Evolutionary conservation across 495 filamentous ascomycete species (phyloP), one percentile per base, ranked within the genome.

Genomic region (Penicillium argentinense): DNA sequence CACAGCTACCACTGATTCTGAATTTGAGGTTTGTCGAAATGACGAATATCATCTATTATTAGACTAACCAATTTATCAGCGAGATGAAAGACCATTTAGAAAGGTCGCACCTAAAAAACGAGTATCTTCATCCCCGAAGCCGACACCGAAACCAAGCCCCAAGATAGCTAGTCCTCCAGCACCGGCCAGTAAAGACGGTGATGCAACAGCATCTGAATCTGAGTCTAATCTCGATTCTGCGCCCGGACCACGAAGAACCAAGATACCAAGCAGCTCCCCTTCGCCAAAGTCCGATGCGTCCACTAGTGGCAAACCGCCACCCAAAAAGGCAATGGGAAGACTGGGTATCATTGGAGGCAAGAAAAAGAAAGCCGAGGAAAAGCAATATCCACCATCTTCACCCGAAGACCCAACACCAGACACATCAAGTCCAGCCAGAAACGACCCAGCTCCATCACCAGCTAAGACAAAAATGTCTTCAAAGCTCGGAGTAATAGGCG

Each of bases 11-110:
- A 63, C 62, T 4, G 56, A 51, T 24, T 63, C 63, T 34, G 69
- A 69, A 54, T 73, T 73, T 33, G 60, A 72, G 62, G 69, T 72
- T 62, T 23, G 60, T 40, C 3, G 11, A 14, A 25, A 23, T 12
- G 30, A 14, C 12, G 4, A 16, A 37, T 21, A 25, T 37, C 38
- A 1, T 25, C 3, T 21, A 29, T 45, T 22, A 24, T 19, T 6
- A 40, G 44, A 11, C 50, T 53, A 39, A 49, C 44, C 17, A 12
- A 32, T 42, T 25, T 32, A 41, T 18, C 44, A 74, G 71, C 63
- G 62, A 50, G 65, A 71, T 62, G 62, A 69, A 54, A 70, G 61
- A 6, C 63, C 68, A n/a, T n/a, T n/a, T n/a, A n/a, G n/a, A n/a
- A n/a, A n/a, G n/a, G n/a, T n/a, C n/a, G n/a, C n/a, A n/a, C n/a